Evolutionary conservation across 2,329 filamentous ascomycete genomes (phyloP).

Genomic region (Fusarium sp.): DNA sequence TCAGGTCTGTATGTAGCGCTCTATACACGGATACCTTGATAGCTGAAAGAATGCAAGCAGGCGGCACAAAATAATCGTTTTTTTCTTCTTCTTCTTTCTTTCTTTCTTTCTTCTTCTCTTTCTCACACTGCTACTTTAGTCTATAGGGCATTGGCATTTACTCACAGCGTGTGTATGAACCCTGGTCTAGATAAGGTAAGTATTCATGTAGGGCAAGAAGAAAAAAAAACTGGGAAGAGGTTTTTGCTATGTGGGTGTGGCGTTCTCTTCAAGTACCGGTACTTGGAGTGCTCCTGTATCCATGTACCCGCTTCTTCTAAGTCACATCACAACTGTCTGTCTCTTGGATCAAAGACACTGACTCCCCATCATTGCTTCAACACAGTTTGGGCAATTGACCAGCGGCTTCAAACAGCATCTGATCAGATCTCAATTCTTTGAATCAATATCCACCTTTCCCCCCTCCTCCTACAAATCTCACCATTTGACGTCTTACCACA

Average conservation of each 20-base stretch:
- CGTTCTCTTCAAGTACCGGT: conserved; percentile 36
- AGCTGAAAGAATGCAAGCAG: conserved; percentile 19
- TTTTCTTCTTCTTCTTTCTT: neutral
- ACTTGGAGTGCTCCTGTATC: conserved; percentile 20
- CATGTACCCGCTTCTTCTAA: conserved; percentile 22
- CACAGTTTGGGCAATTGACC: neutral
- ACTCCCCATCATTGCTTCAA: conserved; percentile 9
- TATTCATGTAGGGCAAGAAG: neutral
- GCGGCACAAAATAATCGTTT: neutral
- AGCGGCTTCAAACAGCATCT: neutral
- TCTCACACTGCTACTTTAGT: neutral
- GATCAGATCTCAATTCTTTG: neutral
- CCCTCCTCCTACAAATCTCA: neutral
- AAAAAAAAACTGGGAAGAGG: conserved; percentile 13
- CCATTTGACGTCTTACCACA: conserved; percentile 19
- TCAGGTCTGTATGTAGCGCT: neutral
- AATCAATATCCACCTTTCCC: conserved; percentile 17
- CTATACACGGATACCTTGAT: conserved; percentile 5
- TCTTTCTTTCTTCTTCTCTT: neutral
- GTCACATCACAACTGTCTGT: neutral
- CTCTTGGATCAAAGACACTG: conserved; percentile 19
- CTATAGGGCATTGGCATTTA: conserved; percentile 9
- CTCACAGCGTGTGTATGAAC: conserved; percentile 3
- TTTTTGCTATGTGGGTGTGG: conserved; percentile 20
- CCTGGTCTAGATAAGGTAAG: conserved; percentile 10